Evolutionary conservation across 1,284 basidiomycete genomes (phyloP).

Genomic region (Ganoderma sinense): DNA sequence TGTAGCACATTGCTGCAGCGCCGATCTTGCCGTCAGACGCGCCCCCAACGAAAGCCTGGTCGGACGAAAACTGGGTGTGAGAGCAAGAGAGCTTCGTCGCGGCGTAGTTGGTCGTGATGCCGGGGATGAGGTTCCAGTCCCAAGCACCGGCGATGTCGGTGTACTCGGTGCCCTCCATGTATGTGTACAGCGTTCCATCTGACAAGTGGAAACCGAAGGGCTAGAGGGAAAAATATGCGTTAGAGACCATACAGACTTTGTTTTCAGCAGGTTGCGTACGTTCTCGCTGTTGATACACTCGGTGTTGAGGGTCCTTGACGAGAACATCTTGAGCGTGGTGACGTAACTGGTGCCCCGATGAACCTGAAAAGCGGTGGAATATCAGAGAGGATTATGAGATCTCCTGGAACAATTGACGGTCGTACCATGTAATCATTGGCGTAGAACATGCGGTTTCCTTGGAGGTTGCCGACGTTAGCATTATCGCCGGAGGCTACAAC

Average conservation of each 20-base stretch:
- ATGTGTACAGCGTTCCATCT: conserved; percentile 70
- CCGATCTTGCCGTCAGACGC: conserved; percentile 63
- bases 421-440: conserved; percentile 73
- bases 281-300: conserved; percentile 75
- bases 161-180: conserved; percentile 70
- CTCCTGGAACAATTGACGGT: not conserved
- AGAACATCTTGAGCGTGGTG: conserved; percentile 71
- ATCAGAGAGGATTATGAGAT: not conserved
- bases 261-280: conserved; percentile 38
- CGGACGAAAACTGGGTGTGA: conserved; percentile 49
- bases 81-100: conserved; percentile 57
- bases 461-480: conserved; percentile 66
- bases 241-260: too few species aligned
- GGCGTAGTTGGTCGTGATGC: conserved; percentile 68
- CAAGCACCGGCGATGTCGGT: conserved; percentile 71
- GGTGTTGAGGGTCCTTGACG: conserved; percentile 64
- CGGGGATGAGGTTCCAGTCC: conserved; percentile 78
- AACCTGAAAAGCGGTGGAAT: conserved; percentile 45
- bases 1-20: conserved; percentile 66
- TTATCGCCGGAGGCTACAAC: conserved; percentile 47
- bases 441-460: conserved; percentile 72
- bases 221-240: conserved; percentile 35
- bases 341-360: conserved; percentile 67
- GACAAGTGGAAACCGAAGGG: conserved; percentile 72
- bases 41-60: conserved; percentile 68